Percentiles rank a stretch among this genome's conserved stretches.
Evolutionary conservation across 495 filamentous ascomycete species (phyloP).

Genomic region (Neurospora pannonica): DNA sequence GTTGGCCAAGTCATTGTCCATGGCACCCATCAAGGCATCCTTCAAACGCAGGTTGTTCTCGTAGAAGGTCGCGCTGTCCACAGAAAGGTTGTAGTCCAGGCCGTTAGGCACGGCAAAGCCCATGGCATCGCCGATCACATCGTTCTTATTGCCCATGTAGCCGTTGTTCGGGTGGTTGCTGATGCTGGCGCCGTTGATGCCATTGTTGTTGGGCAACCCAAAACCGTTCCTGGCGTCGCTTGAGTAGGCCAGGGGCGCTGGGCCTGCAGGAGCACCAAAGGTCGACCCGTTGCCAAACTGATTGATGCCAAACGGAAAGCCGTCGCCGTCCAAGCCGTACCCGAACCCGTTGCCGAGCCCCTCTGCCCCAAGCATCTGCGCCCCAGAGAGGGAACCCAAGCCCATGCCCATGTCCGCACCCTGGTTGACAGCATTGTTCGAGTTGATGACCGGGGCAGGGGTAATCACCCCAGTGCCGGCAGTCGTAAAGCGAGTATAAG

Average conservation of each 20-base stretch:
- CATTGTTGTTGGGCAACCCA: background rate
- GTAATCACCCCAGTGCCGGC: background rate
- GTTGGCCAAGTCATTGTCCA: background rate
- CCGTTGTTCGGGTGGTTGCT: background rate
- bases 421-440: background rate
- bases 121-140: background rate
- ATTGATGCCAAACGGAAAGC: background rate
- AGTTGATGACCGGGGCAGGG: background rate
- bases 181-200: background rate
- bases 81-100: background rate
- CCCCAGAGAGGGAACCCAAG: background rate
- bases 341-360: background rate
- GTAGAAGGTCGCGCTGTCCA: background rate
- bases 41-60: background rate
- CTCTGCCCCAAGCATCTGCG: background rate
- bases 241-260: background rate
- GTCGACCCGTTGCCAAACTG: background rate
- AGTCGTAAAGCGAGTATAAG: background rate
- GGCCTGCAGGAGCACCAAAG: background rate
- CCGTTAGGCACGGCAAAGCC: background rate
- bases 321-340: background rate
- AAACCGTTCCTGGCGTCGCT: background rate
- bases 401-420: background rate
- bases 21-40: background rate
- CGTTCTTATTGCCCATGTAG: background rate